Evolutionary conservation across 768 basidiomycete genomes (phyloP).

Genomic region (Hypholoma sublateritium): DNA sequence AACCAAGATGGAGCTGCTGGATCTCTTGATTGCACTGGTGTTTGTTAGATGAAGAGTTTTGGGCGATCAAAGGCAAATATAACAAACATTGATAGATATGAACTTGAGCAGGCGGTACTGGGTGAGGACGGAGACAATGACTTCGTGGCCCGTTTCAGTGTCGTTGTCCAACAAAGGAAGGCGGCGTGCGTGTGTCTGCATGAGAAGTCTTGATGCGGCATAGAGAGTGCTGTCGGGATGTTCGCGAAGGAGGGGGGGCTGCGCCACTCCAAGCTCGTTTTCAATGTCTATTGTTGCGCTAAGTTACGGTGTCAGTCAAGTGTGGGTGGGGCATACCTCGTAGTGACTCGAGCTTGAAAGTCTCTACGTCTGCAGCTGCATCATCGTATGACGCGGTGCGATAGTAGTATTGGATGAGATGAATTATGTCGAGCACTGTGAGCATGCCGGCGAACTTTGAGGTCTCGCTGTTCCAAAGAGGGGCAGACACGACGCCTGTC

Average conservation of each 20-base stretch:
- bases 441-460: constrained; percentile 98
- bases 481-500: constrained; percentile 94
- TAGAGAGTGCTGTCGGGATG: constrained; percentile 87
- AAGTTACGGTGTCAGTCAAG: constrained; percentile 4
- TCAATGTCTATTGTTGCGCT: constrained; percentile 76
- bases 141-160: constrained; percentile 90
- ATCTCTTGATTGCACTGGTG: constrained; percentile 83
- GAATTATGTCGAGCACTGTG: constrained; percentile 98
- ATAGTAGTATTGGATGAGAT: constrained; percentile 98
- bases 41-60: constrained; percentile 11
- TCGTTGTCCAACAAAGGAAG: constrained; percentile 93
- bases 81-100: constrained; percentile 89
- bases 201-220: constrained; percentile 86
- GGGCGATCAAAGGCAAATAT: neutral
- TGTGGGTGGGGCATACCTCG: constrained; percentile 59
- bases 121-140: constrained; percentile 93
- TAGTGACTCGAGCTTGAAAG: constrained; percentile 83
- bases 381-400: constrained; percentile 81
- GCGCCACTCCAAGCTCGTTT: constrained; percentile 85
- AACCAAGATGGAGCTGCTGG: constrained; percentile 71
- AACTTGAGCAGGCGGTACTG: constrained; percentile 99
- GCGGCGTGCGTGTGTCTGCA: constrained; percentile 93
- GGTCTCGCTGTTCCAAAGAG: constrained; percentile 94
- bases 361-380: constrained; percentile 89
- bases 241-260: constrained; percentile 86